Conservation (phyloP, 768 basidiomycete species). For the Polyporus arcularius region DNA sequence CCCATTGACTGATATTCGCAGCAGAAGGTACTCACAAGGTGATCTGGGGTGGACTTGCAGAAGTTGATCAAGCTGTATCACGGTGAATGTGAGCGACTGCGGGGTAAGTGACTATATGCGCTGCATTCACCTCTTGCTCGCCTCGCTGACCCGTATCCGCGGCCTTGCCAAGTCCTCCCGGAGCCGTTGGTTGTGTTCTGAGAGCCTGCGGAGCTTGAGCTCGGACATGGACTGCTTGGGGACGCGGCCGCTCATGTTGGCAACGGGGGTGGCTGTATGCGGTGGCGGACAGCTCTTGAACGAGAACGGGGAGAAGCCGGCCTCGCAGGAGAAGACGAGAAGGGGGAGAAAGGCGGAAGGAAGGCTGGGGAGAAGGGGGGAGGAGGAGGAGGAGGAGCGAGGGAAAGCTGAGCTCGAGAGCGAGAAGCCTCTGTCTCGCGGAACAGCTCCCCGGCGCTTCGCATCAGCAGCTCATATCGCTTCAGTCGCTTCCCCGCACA, state of each 20-base stretch:
- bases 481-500: background rate
- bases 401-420: background rate
- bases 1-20: too few species aligned
- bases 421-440: background rate
- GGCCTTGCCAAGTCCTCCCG: constrained; percentile 74
- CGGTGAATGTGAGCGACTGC: background rate
- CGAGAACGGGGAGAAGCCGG: background rate
- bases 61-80: constrained; percentile 63
- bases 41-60: constrained; percentile 73
- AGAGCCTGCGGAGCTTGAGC: constrained; percentile 75
- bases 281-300: background rate
- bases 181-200: constrained; percentile 74
- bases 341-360: background rate
- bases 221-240: constrained; percentile 76
- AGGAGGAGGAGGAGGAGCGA: background rate
- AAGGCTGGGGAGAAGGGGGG: background rate
- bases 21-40: constrained; percentile 47
- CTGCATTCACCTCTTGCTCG: constrained; percentile 54
- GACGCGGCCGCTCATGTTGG: constrained; percentile 30
- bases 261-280: background rate
- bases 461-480: background rate
- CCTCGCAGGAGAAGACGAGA: background rate
- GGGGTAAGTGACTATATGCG: background rate
- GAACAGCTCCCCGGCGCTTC: background rate
- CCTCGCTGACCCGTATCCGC: constrained; percentile 72